Evolutionary conservation across 2,329 filamentous ascomycete species (phyloP), one percentile per base, ranked within the genome.

Genomic region (Arthrobotrys megalospora): DNA sequence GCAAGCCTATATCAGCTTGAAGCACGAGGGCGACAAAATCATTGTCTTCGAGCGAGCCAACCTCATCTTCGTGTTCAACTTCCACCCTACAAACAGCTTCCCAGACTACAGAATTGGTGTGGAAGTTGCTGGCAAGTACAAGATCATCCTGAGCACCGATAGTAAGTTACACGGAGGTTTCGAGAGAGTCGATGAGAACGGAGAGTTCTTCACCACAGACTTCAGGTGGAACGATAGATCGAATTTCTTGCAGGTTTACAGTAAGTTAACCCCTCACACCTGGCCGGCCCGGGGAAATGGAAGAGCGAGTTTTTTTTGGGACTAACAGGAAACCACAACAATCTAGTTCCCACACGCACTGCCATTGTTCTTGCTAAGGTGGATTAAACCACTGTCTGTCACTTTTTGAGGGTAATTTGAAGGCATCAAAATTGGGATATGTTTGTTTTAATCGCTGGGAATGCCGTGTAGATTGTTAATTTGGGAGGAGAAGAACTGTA

Each of bases 51-150:
- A 99, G 86, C 90, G 96, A 36, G 96, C 90, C 0, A 94, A 94
- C 0, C 86, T 97, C 75, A 87, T 99, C 10, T 99, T 94, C 87
- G 88, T 97, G 82, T 98, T 99, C 88, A 99, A 99, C 86, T 97
- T 98, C 88, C 91, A 98, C 83, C 90, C 93, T 0, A 89, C 89
- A 32, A 86, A 91, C 81, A 97, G 93, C 84, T 99, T 92, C 85
- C 91, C 91, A 10, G 96, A 98, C 85, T 99, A 97, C 84, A 90
- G 95, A 43, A 91, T 99, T 55, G 96, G 96, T 16, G 88, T 99
- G 45, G 93, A 98, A 64, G 87, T 90, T 19, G 86, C 91, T 2
- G 96, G 96, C 45, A 97, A 93, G 0, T 99, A 99, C 85, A 89
- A 90, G 69, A 90, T 97, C 68, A 91, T 97, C 3, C 87, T 99